Evolutionary conservation across 2,329 filamentous ascomycete genomes (phyloP).

Genomic region (Trichophyton simii): DNA sequence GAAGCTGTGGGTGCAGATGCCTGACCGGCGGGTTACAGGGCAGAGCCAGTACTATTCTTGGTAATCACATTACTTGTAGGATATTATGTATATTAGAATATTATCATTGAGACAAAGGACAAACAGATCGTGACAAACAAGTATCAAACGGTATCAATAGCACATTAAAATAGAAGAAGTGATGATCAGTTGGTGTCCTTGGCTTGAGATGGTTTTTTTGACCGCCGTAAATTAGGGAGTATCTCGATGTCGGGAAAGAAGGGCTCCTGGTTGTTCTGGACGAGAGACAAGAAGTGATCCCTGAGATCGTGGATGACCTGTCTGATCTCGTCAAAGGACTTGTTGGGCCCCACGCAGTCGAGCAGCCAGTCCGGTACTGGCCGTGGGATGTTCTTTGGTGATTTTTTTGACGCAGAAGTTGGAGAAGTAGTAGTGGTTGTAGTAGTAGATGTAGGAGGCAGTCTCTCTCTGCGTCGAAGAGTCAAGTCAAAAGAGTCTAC

Average conservation of each 20-base stretch:
- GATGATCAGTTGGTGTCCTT: too few species aligned
- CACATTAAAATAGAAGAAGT: background rate
- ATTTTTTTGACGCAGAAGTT: slow-evolving; percentile 4
- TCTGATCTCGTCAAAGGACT: slow-evolving; percentile 23
- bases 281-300: slow-evolving; percentile 15
- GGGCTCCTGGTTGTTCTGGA: slow-evolving; percentile 10
- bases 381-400: slow-evolving; percentile 18
- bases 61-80: slow-evolving; percentile 39
- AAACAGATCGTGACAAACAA: background rate
- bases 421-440: background rate
- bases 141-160: background rate
- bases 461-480: slow-evolving; percentile 49
- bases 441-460: background rate
- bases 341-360: slow-evolving; percentile 15
- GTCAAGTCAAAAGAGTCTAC: slow-evolving; percentile 50
- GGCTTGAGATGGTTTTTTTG: background rate
- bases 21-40: slow-evolving; percentile 68
- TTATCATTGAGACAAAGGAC: background rate
- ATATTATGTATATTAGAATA: background rate
- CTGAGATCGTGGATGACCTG: slow-evolving; percentile 18
- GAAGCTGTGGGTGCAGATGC: slow-evolving; percentile 77
- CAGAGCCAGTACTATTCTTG: slow-evolving; percentile 87
- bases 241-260: slow-evolving; percentile 32
- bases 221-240: slow-evolving; percentile 22
- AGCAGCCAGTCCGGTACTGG: slow-evolving; percentile 27